Conservation (phyloP, 352 stramenopile species). For the Plasmopara muralis region DNA sequence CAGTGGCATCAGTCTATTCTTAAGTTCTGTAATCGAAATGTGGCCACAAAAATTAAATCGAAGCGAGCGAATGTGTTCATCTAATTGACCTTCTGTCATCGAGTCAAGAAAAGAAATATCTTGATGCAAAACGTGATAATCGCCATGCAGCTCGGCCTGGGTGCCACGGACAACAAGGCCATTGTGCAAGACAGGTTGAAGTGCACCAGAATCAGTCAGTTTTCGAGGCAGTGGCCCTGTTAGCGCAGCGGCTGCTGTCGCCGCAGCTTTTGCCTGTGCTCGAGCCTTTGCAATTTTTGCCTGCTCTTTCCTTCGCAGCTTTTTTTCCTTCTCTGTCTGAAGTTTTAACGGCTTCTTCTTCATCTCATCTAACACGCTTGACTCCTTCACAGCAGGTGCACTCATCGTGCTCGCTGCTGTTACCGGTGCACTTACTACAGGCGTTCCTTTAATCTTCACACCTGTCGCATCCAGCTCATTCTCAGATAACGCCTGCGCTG, state of each 20-base stretch:
- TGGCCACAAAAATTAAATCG: conserved; percentile 85
- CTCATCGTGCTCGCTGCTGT: neutral
- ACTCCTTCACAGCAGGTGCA: conserved; percentile 11
- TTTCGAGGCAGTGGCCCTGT: conserved; percentile 10
- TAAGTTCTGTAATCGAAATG: conserved; percentile 75
- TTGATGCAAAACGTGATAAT: conserved; percentile 65
- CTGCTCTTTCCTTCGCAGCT: conserved; percentile 73
- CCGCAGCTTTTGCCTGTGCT: conserved; percentile 62
- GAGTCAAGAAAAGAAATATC: conserved; percentile 86
- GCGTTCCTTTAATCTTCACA: conserved; percentile 15
- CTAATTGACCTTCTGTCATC: conserved; percentile 78
- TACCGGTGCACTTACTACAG: neutral
- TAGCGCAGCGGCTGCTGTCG: conserved; percentile 21
- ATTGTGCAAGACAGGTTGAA: conserved; percentile 35
- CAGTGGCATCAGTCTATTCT: conserved; percentile 76
- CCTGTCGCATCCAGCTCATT: conserved; percentile 2
- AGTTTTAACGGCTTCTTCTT: conserved; percentile 77
- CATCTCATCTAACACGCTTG: conserved; percentile 26
- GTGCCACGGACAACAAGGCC: conserved; percentile 68
- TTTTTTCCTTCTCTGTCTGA: conserved; percentile 85
- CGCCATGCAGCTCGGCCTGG: conserved; percentile 46
- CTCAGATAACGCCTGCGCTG: conserved; percentile 20
- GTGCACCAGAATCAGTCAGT: conserved; percentile 3
- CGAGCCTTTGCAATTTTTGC: conserved; percentile 72
- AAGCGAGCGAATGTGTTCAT: conserved; percentile 87